phyloP scores from a whole-genome alignment of 768 basidiomycete genomes.

The Xanthoconium purpureum region DNA sequence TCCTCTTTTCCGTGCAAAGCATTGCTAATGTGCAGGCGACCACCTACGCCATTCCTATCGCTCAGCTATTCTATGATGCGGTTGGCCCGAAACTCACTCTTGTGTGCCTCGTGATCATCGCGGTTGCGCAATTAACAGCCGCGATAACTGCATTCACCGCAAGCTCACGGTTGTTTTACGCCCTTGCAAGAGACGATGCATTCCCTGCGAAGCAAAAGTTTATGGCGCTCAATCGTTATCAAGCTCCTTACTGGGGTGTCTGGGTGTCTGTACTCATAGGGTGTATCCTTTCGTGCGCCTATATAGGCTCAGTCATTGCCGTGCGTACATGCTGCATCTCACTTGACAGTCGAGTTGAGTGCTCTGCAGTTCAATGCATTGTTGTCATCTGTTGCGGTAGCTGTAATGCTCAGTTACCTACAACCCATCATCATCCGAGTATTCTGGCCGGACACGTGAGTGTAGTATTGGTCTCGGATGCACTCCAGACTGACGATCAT shows the following conservation, averaged over 20 bases:
- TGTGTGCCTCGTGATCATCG: constrained; percentile 50
- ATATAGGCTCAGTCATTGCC: constrained; percentile 54
- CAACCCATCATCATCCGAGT: constrained; percentile 57
- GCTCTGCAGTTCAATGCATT: constrained; percentile 49
- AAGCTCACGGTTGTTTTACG: constrained; percentile 55
- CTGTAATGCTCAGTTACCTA: constrained; percentile 56
- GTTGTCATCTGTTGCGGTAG: constrained; percentile 52
- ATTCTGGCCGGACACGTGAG: constrained; percentile 53
- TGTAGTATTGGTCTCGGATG: background rate
- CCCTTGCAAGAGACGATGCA: constrained; percentile 53
- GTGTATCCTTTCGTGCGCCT: constrained; percentile 54
- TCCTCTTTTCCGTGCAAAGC: constrained; percentile 55
- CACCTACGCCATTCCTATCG: constrained; percentile 55
- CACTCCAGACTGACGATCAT: background rate
- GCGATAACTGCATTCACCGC: constrained; percentile 58
- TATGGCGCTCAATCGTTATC: constrained; percentile 49
- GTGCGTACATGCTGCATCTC: constrained; percentile 32
- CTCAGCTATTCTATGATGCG: constrained; percentile 55
- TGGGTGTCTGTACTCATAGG: constrained; percentile 53
- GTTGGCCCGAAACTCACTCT: constrained; percentile 45
- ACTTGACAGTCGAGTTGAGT: background rate
- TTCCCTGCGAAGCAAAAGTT: constrained; percentile 46
- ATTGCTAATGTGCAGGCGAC: constrained; percentile 49
- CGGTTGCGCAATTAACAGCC: constrained; percentile 51
- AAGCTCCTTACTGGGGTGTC: constrained; percentile 54